Evolutionary conservation across 768 basidiomycete genomes (phyloP).

Genomic region (Pleurotus ostreatus): DNA sequence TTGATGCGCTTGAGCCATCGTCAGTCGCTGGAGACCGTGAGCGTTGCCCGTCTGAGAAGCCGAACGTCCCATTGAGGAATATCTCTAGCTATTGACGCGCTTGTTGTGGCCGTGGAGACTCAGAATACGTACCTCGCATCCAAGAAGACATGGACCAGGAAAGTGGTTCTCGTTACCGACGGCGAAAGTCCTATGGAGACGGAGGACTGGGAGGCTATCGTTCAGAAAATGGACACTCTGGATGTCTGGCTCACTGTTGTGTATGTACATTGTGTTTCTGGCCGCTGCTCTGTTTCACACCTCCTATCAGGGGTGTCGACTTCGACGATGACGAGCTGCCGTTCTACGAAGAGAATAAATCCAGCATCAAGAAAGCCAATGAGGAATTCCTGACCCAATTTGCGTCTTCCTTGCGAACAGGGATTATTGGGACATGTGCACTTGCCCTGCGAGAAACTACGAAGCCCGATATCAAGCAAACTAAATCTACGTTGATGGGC

Average conservation of each 20-base stretch:
- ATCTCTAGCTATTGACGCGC: slow-evolving; percentile 70
- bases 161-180: slow-evolving; percentile 81
- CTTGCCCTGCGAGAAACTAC: slow-evolving; percentile 59
- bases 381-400: slow-evolving; percentile 67
- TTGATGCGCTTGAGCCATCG: slow-evolving; percentile 58
- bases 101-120: slow-evolving; percentile 84
- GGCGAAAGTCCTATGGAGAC: slow-evolving; percentile 71
- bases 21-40: slow-evolving; percentile 61
- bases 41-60: slow-evolving; percentile 18
- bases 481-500: slow-evolving; percentile 62
- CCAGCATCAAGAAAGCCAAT: slow-evolving; percentile 66
- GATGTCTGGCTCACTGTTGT: slow-evolving; percentile 64
- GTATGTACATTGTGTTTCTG: slow-evolving; percentile 36
- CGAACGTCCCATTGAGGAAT: slow-evolving; percentile 1
- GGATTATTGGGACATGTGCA: slow-evolving; percentile 60
- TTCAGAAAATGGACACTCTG: slow-evolving; percentile 57
- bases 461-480: slow-evolving; percentile 59
- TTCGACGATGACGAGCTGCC: slow-evolving; percentile 73
- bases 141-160: slow-evolving; percentile 84
- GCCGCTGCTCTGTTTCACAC: neutral
- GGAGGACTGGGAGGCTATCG: slow-evolving; percentile 72
- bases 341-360: slow-evolving; percentile 66
- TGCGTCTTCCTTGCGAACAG: slow-evolving; percentile 35
- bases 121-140: slow-evolving; percentile 61
- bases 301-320: slow-evolving; percentile 67